Conservation (phyloP, 768 basidiomycete genomes). For the Dioszegia hungarica region DNA sequence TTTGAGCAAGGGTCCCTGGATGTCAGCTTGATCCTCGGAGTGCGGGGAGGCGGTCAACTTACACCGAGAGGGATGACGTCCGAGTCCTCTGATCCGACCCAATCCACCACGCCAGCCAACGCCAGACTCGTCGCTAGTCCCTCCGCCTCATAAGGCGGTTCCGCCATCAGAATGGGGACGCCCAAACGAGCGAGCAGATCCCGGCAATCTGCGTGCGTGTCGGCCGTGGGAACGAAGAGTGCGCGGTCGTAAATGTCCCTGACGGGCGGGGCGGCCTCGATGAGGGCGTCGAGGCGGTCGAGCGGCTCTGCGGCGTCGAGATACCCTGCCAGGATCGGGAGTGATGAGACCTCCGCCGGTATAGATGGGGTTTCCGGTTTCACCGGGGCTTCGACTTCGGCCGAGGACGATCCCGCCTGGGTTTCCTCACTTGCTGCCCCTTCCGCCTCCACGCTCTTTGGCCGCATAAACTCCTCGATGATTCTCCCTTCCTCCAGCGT, state of each 20-base stretch:
- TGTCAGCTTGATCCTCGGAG: background rate
- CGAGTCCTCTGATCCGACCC: conserved; percentile 78
- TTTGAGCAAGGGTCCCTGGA: conserved; percentile 65
- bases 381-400: background rate
- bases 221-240: conserved; percentile 55
- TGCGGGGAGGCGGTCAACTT: background rate
- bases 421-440: background rate
- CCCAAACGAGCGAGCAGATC: conserved; percentile 73
- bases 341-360: too few relatives aligned
- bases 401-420: too few relatives aligned
- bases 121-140: conserved; percentile 77
- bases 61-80: conserved; percentile 39
- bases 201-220: conserved; percentile 67
- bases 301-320: background rate
- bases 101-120: conserved; percentile 69
- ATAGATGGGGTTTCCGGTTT: too few relatives aligned
- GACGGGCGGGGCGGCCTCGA: conserved; percentile 16
- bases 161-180: conserved; percentile 67
- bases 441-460: background rate
- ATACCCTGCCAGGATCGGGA: too few relatives aligned
- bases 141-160: conserved; percentile 74
- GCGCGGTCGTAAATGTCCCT: conserved; percentile 31
- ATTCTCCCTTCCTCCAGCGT: conserved; percentile 35
- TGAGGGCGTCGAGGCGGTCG: conserved; percentile 15
- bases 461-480: background rate